phyloP scores from a whole-genome alignment of 1,284 basidiomycete species.

The Malassezia brasiliensis region DNA sequence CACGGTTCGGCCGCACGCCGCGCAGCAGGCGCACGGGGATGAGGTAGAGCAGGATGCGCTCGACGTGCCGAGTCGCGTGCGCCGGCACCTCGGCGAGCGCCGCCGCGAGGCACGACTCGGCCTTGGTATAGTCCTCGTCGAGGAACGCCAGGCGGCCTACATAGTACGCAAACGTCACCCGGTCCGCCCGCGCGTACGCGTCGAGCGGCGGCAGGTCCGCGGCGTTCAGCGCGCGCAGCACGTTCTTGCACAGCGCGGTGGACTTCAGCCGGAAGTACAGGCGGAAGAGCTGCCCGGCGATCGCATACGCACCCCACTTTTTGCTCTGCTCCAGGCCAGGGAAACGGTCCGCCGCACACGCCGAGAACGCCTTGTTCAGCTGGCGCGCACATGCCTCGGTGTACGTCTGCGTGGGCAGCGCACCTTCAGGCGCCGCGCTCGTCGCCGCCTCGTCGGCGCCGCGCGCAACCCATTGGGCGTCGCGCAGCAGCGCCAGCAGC shows the following conservation, averaged over 20 bases:
- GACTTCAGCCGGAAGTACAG: constrained; percentile 90
- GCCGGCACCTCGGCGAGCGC: constrained; percentile 71
- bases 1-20: constrained; percentile 67
- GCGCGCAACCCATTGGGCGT: constrained; percentile 29
- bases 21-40: constrained; percentile 76
- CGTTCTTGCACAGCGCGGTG: constrained; percentile 81
- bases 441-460: constrained; percentile 27
- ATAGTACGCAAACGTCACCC: constrained; percentile 71
- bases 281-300: constrained; percentile 83
- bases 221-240: constrained; percentile 75
- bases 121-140: constrained; percentile 70
- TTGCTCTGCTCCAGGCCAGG: constrained; percentile 60
- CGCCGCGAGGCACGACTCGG: constrained; percentile 69
- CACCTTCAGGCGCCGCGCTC: not conserved
- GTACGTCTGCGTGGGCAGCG: constrained; percentile 49
- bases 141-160: constrained; percentile 85
- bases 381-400: constrained; percentile 85
- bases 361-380: constrained; percentile 82
- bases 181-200: constrained; percentile 71
- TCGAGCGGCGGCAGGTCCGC: constrained; percentile 73
- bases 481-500: constrained; percentile 29
- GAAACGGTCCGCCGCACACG: constrained; percentile 72
- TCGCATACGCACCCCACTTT: constrained; percentile 86
- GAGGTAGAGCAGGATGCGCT: constrained; percentile 80
- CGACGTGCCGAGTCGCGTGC: constrained; percentile 62